Percentiles rank a stretch among this genome's conserved stretches.
phyloP scores from a whole-genome alignment of 2,329 filamentous ascomycete genomes.

The Bimuria novae-zelandiae region DNA sequence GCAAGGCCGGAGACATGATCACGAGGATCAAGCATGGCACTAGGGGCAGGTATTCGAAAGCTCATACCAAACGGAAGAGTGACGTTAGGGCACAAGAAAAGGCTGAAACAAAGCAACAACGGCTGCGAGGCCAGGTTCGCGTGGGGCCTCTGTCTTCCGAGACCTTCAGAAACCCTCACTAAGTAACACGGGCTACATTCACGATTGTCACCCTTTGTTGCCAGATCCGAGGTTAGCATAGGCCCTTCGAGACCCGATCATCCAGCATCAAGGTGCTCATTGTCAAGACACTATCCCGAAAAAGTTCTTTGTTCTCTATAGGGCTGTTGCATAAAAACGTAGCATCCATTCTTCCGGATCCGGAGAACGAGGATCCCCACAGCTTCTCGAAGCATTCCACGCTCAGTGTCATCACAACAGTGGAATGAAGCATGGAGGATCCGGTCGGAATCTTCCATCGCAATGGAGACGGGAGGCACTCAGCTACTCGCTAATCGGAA shows the following conservation, averaged over 20 bases:
- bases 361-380: neutral
- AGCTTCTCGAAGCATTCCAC: slow-evolving; percentile 14
- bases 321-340: slow-evolving; percentile 1
- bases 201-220: neutral
- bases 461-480: neutral
- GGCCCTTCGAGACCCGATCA: neutral
- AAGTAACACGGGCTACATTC: neutral
- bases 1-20: slow-evolving; percentile 86
- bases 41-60: slow-evolving; percentile 57
- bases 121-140: slow-evolving; percentile 50
- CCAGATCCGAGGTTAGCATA: neutral
- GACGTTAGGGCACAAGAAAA: slow-evolving; percentile 48
- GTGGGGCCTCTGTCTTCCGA: slow-evolving; percentile 51
- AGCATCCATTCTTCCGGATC: neutral
- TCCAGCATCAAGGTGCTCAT: neutral
- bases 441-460: neutral
- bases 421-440: slow-evolving; percentile 3
- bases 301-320: neutral
- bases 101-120: slow-evolving; percentile 51
- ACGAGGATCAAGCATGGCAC: slow-evolving; percentile 88
- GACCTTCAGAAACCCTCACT: neutral
- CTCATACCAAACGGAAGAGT: slow-evolving; percentile 36
- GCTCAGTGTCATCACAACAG: neutral
- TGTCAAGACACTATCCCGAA: neutral
- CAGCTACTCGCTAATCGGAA: neutral